Evolutionary conservation across 257 asterid species (phyloP), one percentile per base, ranked within the genome.

Genomic region (Perilla frutescens): DNA sequence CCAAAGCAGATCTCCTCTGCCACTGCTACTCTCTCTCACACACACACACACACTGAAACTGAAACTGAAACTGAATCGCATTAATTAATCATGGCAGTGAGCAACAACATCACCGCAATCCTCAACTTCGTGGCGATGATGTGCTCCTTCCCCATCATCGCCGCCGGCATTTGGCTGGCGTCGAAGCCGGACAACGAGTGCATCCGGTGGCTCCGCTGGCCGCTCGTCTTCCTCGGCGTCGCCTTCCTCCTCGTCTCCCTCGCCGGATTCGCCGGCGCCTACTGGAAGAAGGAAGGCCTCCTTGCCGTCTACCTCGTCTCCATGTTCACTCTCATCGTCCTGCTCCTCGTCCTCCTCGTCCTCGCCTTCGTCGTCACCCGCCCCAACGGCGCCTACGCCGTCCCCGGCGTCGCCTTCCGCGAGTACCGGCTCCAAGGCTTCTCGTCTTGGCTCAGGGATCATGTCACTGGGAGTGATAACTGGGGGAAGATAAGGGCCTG

Each of bases 121-220:
- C 86, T 95, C 4, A 95, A 95, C 84, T 91, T 95, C 88, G 53
- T 95, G 15, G 98, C 97, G 0, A 58, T 95, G 37, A 87, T 95
- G 96, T 91, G 96, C 69, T 94, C 99, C 2, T 75, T 94, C 80
- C 99, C 99, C 34, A 85, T 94, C 74, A 90, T 90, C 72, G 80
- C 93, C 76, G 81, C 97, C 70, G 99, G 97, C 14, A 84, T 86
- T 14, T 94, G 98, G 98, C 87, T 94, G 0, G 97, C 99, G 44
- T 80, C 96, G 1, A 86, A 90, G 78, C 87, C 93, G 5, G 97
- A 87, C 84, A 94, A 90, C 96, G 96, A 89, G 80, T 94, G 99
- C 91, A 82, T 94, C 86, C 93, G 65, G 70, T 91, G 96, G 97
- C 88, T 94, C 86, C 96, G 99, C 0, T 94, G 98, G 99, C 98